A percentile compares a stretch with the other conserved stretches of the same genome.
Evolutionary conservation across 1,284 basidiomycete species (phyloP).

Genomic region (Puccinia hordei): DNA sequence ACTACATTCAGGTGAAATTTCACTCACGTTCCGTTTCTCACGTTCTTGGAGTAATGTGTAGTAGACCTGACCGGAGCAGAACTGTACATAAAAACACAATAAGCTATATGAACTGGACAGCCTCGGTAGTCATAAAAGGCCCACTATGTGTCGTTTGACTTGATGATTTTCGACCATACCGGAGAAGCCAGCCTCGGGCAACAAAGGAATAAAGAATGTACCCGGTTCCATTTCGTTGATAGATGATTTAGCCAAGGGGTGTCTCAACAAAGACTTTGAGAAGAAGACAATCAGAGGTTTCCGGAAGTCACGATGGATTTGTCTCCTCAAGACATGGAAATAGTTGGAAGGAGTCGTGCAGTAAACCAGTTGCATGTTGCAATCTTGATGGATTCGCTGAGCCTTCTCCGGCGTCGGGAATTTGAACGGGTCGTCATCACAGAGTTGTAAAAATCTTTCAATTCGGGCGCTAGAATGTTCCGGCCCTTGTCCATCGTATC

Average conservation of each 20-base stretch:
- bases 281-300: constrained; percentile 83
- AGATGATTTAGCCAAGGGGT: constrained; percentile 83
- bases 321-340: constrained; percentile 84
- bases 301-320: constrained; percentile 93
- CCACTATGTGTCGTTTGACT: constrained; percentile 79
- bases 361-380: constrained; percentile 99
- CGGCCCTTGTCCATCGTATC: constrained; percentile 98
- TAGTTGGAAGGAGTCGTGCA: constrained; percentile 65
- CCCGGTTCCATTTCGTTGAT: constrained; percentile 86
- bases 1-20: not conserved
- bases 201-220: constrained; percentile 86
- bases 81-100: constrained; percentile 19
- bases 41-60: constrained; percentile 83
- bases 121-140: constrained; percentile 20
- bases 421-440: constrained; percentile 85
- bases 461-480: constrained; percentile 96
- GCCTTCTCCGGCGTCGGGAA: constrained; percentile 88
- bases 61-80: constrained; percentile 79
- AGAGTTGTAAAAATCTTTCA: constrained; percentile 95
- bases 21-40: constrained; percentile 69
- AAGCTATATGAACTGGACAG: not conserved
- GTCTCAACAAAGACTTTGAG: constrained; percentile 79
- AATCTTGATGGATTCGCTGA: constrained; percentile 95
- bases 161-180: constrained; percentile 77
- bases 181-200: constrained; percentile 78